Base-by-base conservation (phyloP, 2,329 filamentous ascomycete genomes). In the Zymoseptoria crescenta region DNA sequence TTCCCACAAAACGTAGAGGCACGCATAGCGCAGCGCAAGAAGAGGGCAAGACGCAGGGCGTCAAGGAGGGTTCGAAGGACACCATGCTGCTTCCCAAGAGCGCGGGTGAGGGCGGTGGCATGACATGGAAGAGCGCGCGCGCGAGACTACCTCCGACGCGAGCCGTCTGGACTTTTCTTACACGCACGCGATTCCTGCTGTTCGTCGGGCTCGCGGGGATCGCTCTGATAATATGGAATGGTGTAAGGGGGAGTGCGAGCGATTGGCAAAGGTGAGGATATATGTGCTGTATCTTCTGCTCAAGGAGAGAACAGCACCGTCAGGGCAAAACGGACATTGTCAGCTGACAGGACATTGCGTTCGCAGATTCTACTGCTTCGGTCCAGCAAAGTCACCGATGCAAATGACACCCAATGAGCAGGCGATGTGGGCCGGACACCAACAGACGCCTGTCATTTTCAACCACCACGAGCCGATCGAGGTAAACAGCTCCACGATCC, bases 341-440 rank as follows among this genome's bases (percentile, higher is more conserved):
- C 35, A 45, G 10, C 21, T 24, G 27, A 24, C 29, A 27, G 20
- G 19, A 8, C 49, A 55, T 48, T 59, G 45, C 63, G 63, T 54
- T 10, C 54, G 29, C 71, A 97, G 93, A 77, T 96, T 96, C 77
- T 96, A 96, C 77, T 99, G 94, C 80, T 97, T 91, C 83, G 94
- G 94, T 10, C 93, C 94, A 13, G 85, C 88, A 24, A 96, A 95
- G 79, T 85, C 94, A n/a, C 94, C 94, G 56, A 95, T 96, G 86
- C 86, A 94, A 65, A 96, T 99, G 91, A 85, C 88, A 49, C 79
- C 87, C 58, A 96, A 96, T 73, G 94, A 99, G 73, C 87, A 93
- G 74, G 87, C 87, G 62, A 83, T 90, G 65, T 99, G 94, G 94
- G 87, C 89, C 66, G 86, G 85, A 59, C 92, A 96, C 72, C 80